These are phyloP conservation scores for Wilcoxina mikolae DNA, from an alignment of 495 filamentous ascomycete genomes.

Conservation along the genomic window DNA sequence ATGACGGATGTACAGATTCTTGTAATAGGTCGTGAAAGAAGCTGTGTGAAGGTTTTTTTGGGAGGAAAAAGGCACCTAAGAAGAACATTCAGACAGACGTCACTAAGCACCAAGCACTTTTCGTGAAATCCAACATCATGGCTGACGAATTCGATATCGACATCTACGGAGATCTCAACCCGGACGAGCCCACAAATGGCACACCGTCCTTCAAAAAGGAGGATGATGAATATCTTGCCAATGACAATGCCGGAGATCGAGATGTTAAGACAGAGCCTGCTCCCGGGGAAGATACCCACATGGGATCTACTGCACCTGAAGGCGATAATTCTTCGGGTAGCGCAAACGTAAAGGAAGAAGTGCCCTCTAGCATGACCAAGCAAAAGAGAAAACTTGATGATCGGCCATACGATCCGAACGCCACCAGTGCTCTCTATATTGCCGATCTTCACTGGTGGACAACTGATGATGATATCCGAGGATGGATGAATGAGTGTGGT, in stretches of 20 bases:
- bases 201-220: slow-evolving; percentile 26
- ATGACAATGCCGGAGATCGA: slow-evolving; percentile 29
- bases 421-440: slow-evolving; percentile 67
- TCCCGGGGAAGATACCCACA: slow-evolving; percentile 29
- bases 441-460: slow-evolving; percentile 93
- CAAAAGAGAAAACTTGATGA: slow-evolving; percentile 48
- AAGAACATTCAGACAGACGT: slow-evolving; percentile 24
- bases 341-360: slow-evolving; percentile 36
- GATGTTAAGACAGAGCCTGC: slow-evolving; percentile 36
- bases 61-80: slow-evolving; percentile 27
- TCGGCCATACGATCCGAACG: slow-evolving; percentile 57
- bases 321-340: slow-evolving; percentile 31
- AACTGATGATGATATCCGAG: slow-evolving; percentile 85
- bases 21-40: slow-evolving; percentile 28
- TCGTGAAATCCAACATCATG: slow-evolving; percentile 41
- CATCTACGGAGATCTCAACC: slow-evolving; percentile 72
- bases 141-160: slow-evolving; percentile 97
- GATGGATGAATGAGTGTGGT: slow-evolving; percentile 61
- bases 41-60: slow-evolving; percentile 12
- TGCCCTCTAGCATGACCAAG: slow-evolving; percentile 34
- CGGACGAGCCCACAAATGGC: slow-evolving; percentile 28
- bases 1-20: slow-evolving; percentile 29
- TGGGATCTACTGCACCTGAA: slow-evolving; percentile 31
- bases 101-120: slow-evolving; percentile 29
- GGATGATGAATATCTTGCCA: slow-evolving; percentile 27